Evolutionary conservation across 2,329 filamentous ascomycete genomes (phyloP).

Genomic region (Remersonia thermophila): DNA sequence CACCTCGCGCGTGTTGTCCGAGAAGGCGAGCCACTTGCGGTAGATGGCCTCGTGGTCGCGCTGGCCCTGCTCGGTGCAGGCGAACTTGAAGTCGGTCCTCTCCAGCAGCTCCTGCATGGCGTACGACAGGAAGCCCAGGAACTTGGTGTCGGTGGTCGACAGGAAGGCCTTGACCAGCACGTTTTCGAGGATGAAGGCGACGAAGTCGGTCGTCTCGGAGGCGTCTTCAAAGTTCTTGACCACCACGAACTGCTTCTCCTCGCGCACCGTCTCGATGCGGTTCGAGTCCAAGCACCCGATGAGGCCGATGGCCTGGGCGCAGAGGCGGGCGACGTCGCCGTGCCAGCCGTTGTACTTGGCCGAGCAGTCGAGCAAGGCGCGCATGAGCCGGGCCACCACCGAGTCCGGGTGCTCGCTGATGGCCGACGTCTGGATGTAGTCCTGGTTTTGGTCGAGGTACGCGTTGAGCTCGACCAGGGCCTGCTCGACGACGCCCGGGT

Average conservation of each 20-base stretch:
- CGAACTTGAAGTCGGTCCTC: conserved; percentile 58
- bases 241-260: conserved; percentile 73
- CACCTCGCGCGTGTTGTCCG: conserved; percentile 65
- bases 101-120: conserved; percentile 86
- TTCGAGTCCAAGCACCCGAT: conserved; percentile 90
- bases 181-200: conserved; percentile 72
- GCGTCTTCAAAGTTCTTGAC: conserved; percentile 71
- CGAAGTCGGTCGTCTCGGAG: conserved; percentile 74
- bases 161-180: conserved; percentile 85
- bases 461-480: conserved; percentile 64
- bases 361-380: conserved; percentile 74
- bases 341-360: conserved; percentile 64
- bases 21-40: conserved; percentile 65
- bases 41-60: conserved; percentile 48
- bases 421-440: conserved; percentile 65
- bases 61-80: conserved; percentile 31
- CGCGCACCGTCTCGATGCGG: conserved; percentile 65
- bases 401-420: conserved; percentile 74
- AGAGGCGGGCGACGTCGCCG: conserved; percentile 55
- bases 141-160: conserved; percentile 73
- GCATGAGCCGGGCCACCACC: conserved; percentile 57
- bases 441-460: conserved; percentile 63
- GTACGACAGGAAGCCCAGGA: conserved; percentile 86
- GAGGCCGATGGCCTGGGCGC: conserved; percentile 72
- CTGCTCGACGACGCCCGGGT: conserved; percentile 71